phyloP scores from a whole-genome alignment of 2,329 filamentous ascomycete species.

The Penicillium decumbens region DNA sequence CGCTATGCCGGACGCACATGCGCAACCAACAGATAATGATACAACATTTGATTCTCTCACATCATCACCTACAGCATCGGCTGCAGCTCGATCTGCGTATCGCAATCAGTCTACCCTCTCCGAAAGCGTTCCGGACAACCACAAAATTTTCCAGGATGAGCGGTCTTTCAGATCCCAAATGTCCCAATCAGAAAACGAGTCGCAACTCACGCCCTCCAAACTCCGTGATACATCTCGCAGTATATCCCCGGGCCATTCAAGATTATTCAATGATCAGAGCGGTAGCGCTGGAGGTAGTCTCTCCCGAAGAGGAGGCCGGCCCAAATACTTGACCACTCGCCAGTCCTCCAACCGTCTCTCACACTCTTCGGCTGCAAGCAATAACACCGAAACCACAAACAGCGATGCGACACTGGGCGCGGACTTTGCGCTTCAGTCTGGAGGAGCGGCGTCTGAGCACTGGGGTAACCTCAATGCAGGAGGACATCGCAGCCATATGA shows the following conservation, averaged over 20 bases:
- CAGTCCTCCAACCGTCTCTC: constrained; percentile 57
- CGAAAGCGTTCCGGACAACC: constrained; percentile 19
- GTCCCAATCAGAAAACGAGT: constrained; percentile 22
- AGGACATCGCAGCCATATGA: constrained; percentile 48
- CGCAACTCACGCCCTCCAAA: constrained; percentile 26
- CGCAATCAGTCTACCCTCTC: constrained; percentile 35
- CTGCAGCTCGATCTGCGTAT: constrained; percentile 39
- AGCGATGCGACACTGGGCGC: constrained; percentile 71
- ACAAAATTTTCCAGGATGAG: constrained; percentile 22
- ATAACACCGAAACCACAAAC: constrained; percentile 55
- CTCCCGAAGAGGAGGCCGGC: constrained; percentile 43
- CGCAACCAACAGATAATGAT: constrained; percentile 29
- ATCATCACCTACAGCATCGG: constrained; percentile 45
- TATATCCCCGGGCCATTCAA: constrained; percentile 25
- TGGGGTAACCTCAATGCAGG: constrained; percentile 19
- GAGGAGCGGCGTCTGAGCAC: constrained; percentile 61
- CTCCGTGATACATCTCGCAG: constrained; percentile 26
- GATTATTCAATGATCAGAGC: constrained; percentile 27
- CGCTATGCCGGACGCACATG: constrained; percentile 14
- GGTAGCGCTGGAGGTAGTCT: constrained; percentile 24
- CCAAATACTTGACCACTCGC: constrained; percentile 53
- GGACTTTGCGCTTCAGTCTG: constrained; percentile 78
- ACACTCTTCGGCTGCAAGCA: constrained; percentile 52
- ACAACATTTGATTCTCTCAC: constrained; percentile 41
- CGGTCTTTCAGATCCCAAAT: constrained; percentile 19